These are phyloP conservation scores for Parietaria judaica DNA, from an alignment of 306 rosid species.

Conservation along the genomic window DNA sequence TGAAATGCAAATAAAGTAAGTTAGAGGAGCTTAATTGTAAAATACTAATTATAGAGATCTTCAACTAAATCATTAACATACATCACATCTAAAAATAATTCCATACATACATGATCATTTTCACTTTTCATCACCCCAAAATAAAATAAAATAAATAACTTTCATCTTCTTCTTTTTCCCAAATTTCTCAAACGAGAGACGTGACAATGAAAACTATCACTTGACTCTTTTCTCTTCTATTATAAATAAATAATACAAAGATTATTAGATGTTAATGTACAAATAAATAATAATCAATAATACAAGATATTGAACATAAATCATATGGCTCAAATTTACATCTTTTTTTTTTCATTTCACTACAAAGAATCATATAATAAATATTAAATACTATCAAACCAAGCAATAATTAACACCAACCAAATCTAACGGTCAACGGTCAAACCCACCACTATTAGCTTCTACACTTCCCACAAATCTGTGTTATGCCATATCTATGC, in stretches of 20 bases:
- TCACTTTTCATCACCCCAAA: no score
- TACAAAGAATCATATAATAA: constrained; percentile 27
- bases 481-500: constrained; percentile 4
- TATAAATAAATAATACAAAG: constrained; percentile 25
- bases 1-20: no score
- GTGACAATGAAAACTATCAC: neutral
- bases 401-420: constrained; percentile 13
- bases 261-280: constrained; percentile 21
- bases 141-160: no score
- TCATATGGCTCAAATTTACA: constrained; percentile 20
- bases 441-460: constrained; percentile 25
- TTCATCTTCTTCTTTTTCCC: neutral
- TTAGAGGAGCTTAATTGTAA: no score
- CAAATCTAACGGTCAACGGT: constrained; percentile 3
- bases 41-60: no score
- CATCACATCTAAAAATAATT: no score
- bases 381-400: neutral
- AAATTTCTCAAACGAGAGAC: neutral
- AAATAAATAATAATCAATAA: neutral
- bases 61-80: no score
- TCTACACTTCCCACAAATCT: constrained; percentile 16
- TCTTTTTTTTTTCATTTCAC: constrained; percentile 5
- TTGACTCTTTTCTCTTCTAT: constrained; percentile 1
- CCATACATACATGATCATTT: no score
- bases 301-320: constrained; percentile 10